Conservation (phyloP, 139 green algal genomes). For the Tetraselmis chui region DNA sequence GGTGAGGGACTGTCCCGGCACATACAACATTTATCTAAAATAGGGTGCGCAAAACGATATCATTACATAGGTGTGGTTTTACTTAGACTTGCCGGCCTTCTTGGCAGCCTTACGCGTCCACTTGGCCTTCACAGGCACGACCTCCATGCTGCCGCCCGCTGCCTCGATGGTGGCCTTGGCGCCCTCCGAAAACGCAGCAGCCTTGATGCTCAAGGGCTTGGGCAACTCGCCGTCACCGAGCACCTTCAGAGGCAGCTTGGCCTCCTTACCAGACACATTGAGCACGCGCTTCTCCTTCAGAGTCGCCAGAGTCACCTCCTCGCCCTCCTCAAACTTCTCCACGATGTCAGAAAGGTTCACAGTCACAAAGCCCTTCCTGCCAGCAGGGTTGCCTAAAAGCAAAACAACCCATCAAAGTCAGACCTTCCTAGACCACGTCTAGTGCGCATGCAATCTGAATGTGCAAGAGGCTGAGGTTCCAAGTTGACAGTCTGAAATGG, state of each 20-base stretch:
- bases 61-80: too few species aligned
- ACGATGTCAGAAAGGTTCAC: constrained; percentile 85
- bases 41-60: too few species aligned
- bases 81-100: neutral
- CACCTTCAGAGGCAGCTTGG: constrained; percentile 87
- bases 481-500: neutral
- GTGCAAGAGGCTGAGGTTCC: too few species aligned
- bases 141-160: constrained; percentile 64
- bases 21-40: too few species aligned
- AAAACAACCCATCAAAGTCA: constrained; percentile 7
- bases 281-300: constrained; percentile 74
- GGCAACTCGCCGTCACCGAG: constrained; percentile 78
- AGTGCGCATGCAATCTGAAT: neutral
- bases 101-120: constrained; percentile 68
- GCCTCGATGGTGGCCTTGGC: constrained; percentile 81
- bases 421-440: neutral
- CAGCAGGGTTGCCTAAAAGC: constrained; percentile 78
- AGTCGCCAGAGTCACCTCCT: constrained; percentile 71
- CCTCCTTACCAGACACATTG: constrained; percentile 69
- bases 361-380: constrained; percentile 74
- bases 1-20: too few species aligned
- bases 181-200: constrained; percentile 66
- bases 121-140: constrained; percentile 52
- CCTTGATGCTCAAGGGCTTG: constrained; percentile 69
- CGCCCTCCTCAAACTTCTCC: constrained; percentile 62